Evolutionary conservation across 1,284 basidiomycete genomes (phyloP).

Genomic region (Puccinia hordei): DNA sequence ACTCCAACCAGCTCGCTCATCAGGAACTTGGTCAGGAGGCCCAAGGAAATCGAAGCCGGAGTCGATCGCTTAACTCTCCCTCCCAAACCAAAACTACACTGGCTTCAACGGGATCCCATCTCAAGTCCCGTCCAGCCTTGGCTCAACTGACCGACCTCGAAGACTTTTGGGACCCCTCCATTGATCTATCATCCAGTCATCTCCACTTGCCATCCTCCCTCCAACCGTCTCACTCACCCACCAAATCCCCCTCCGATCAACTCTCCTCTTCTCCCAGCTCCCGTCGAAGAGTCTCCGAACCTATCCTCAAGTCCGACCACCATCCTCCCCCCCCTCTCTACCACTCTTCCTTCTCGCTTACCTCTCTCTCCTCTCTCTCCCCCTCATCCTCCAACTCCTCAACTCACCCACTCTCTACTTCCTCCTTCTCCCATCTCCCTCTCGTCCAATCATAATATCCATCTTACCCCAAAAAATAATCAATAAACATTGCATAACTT

Average conservation of each 20-base stretch:
- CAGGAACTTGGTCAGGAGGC: not conserved
- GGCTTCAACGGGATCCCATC: not conserved
- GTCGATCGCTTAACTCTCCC: not conserved
- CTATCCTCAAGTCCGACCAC: not conserved
- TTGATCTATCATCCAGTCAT: too few species aligned
- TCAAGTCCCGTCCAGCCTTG: constrained; percentile 4
- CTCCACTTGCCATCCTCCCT: too few species aligned
- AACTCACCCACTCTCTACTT: not conserved
- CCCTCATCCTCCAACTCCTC: not conserved
- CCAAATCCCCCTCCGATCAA: too few species aligned
- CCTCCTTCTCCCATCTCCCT: too few species aligned
- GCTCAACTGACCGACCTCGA: not conserved
- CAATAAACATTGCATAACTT: too few species aligned
- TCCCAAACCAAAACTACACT: not conserved
- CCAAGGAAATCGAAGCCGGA: not conserved
- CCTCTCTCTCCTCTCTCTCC: constrained; percentile 9
- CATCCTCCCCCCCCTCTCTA: not conserved
- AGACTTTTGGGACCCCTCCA: not conserved
- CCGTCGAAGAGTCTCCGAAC: not conserved
- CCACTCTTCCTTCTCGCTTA: constrained; percentile 24
- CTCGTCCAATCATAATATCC: too few species aligned
- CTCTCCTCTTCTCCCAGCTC: not conserved
- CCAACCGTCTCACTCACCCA: too few species aligned
- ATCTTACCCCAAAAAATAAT: too few species aligned
- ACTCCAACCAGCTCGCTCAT: too few species aligned